Evolutionary conservation across 441 rosid species (phyloP).

Genomic region (Geranium incanum): DNA sequence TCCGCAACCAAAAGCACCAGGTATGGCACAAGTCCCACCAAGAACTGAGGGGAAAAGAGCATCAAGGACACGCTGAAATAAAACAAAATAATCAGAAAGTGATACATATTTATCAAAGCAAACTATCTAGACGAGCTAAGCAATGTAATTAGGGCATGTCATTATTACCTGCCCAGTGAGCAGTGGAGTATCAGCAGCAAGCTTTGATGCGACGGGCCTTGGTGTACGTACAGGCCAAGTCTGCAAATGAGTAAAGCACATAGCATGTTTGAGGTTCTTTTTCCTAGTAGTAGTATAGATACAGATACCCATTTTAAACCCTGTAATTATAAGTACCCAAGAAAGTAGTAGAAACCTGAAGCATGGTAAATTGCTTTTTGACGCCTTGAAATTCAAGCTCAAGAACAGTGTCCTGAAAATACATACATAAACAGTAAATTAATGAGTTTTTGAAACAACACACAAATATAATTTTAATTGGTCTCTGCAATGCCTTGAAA

Average conservation of each 20-base stretch:
- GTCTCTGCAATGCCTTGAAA: background rate
- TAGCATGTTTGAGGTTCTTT: conserved; percentile 17
- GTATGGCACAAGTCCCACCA: conserved; percentile 99
- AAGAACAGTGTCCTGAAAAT: conserved; percentile 71
- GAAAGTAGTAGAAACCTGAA: conserved; percentile 58
- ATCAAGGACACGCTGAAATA: conserved; percentile 89
- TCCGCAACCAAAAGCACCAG: conserved; percentile 99
- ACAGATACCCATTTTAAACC: background rate
- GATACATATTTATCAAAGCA: conserved; percentile 2
- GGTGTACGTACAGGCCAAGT: conserved; percentile 99
- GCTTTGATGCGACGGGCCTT: conserved; percentile 95
- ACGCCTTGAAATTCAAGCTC: conserved; percentile 99
- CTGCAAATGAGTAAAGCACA: conserved; percentile 38
- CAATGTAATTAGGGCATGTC: background rate
- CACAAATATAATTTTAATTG: background rate
- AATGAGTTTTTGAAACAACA: background rate
- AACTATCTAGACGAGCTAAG: background rate
- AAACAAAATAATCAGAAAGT: conserved; percentile 23
- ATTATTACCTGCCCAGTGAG: conserved; percentile 90
- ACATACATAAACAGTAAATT: conserved; percentile 1
- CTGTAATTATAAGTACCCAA: background rate
- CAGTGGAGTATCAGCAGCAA: conserved; percentile 98
- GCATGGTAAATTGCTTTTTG: conserved; percentile 89
- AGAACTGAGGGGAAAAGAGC: conserved; percentile 99
- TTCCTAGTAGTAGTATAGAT: background rate